Evolutionary conservation across 2,329 filamentous ascomycete species (phyloP).

Genomic region (Aspergillus amoenus): DNA sequence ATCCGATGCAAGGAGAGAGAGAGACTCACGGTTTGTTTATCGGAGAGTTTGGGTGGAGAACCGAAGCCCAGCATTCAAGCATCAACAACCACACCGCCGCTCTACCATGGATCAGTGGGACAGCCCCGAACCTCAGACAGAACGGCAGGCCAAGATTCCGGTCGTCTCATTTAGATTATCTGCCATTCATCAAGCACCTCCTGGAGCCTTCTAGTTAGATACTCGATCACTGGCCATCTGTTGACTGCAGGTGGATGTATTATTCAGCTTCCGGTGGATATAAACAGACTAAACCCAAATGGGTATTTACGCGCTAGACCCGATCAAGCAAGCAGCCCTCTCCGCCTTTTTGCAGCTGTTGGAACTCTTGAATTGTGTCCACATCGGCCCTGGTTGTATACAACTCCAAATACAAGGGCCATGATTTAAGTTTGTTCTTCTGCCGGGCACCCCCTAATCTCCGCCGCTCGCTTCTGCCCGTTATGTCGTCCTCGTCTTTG

Average conservation of each 20-base stretch:
- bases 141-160: neutral
- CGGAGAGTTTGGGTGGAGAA: neutral
- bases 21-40: neutral
- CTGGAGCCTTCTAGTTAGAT: too few relatives aligned
- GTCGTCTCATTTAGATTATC: neutral
- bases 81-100: neutral
- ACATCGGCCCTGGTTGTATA: conserved; percentile 1
- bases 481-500: conserved; percentile 45
- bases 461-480: conserved; percentile 20
- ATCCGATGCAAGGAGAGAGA: neutral
- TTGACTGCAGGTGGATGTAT: neutral
- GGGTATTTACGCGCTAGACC: conserved; percentile 10
- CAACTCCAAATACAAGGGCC: conserved; percentile 12
- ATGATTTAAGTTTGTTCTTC: conserved; percentile 20
- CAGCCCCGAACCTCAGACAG: neutral
- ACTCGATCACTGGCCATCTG: neutral
- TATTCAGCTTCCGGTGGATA: neutral
- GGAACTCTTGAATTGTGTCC: conserved; percentile 13
- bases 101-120: neutral
- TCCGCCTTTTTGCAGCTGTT: conserved; percentile 19
- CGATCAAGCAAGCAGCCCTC: conserved; percentile 12
- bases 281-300: neutral
- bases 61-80: neutral
- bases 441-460: conserved; percentile 14
- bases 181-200: neutral